Evolutionary conservation across 805 yeast species (phyloP).

Genomic region (Zygosaccharomyces kombuchaensis): DNA sequence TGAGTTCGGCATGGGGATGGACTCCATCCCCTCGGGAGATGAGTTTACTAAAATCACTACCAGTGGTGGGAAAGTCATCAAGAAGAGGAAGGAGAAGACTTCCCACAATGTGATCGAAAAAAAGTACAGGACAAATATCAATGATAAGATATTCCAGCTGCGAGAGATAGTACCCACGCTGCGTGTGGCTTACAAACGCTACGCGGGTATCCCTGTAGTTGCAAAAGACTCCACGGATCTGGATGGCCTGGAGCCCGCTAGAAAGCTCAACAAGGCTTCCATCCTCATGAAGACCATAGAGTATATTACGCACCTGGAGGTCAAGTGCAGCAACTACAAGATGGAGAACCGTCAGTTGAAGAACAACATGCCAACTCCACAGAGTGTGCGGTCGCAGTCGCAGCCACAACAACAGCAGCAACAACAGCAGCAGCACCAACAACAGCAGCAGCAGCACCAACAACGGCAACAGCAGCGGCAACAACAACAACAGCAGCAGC

Average conservation of each 20-base stretch:
- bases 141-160: constrained; percentile 58
- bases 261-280: constrained; percentile 72
- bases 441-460: constrained; percentile 6
- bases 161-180: constrained; percentile 66
- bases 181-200: constrained; percentile 44
- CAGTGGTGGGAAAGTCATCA: constrained; percentile 11
- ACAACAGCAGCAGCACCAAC: constrained; percentile 9
- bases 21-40: constrained; percentile 5
- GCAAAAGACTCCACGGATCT: constrained; percentile 56
- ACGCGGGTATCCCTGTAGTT: constrained; percentile 44
- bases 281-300: constrained; percentile 73
- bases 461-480: constrained; percentile 8
- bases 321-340: constrained; percentile 48
- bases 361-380: constrained; percentile 15
- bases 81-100: constrained; percentile 47
- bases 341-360: constrained; percentile 45
- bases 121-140: constrained; percentile 66
- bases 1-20: constrained; percentile 10
- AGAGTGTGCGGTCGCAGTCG: constrained; percentile 11
- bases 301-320: constrained; percentile 68
- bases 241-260: constrained; percentile 74
- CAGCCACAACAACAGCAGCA: constrained; percentile 14
- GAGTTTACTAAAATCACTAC: constrained; percentile 7
- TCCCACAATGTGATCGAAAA: constrained; percentile 71
- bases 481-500: background rate